phyloP scores from a whole-genome alignment of 305 asterid species.

The Fraxinus paxiana region DNA sequence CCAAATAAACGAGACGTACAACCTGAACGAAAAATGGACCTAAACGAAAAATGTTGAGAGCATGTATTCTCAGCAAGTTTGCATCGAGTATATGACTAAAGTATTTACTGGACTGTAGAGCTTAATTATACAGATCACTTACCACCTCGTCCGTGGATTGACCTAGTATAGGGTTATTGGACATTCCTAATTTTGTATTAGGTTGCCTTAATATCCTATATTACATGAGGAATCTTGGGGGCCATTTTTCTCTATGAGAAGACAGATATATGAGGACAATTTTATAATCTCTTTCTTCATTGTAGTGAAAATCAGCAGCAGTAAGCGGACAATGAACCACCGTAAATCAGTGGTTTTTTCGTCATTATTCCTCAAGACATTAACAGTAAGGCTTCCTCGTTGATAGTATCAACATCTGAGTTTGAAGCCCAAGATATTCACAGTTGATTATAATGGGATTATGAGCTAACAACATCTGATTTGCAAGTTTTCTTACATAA shows the following conservation, averaged over 20 bases:
- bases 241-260: background rate
- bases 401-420: background rate
- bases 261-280: background rate
- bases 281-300: background rate
- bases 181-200: background rate
- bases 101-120: background rate
- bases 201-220: background rate
- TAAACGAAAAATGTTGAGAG: background rate
- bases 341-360: background rate
- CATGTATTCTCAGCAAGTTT: conserved; percentile 21
- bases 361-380: background rate
- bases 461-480: background rate
- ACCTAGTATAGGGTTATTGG: background rate
- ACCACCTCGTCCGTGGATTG: background rate
- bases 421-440: background rate
- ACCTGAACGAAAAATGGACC: background rate
- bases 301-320: background rate
- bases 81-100: background rate
- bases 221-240: background rate
- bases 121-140: background rate
- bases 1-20: background rate
- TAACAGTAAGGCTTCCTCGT: background rate
- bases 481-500: background rate
- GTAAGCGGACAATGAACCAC: background rate
- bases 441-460: background rate